Evolutionary conservation across 768 basidiomycete genomes (phyloP).

Genomic region (Termitomyces heimii): DNA sequence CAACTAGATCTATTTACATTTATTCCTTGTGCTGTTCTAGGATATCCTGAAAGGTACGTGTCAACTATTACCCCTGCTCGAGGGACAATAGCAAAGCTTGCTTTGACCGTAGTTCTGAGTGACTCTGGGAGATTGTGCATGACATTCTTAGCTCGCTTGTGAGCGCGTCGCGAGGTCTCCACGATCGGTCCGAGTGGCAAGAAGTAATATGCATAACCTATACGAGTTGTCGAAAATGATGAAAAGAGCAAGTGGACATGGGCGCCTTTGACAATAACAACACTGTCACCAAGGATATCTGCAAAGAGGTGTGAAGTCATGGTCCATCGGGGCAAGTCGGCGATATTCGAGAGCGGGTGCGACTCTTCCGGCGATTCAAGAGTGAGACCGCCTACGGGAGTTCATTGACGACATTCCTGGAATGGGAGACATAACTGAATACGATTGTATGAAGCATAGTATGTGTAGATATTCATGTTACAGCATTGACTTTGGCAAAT

Average conservation of each 20-base stretch:
- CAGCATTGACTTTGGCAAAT: background rate
- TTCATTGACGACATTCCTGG: background rate
- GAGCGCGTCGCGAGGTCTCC: constrained; percentile 24
- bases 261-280: background rate
- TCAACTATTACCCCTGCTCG: constrained; percentile 32
- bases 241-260: background rate
- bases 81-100: constrained; percentile 33
- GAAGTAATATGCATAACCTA: constrained; percentile 35
- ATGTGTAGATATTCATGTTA: background rate
- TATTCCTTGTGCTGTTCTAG: constrained; percentile 33
- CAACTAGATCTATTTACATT: constrained; percentile 33
- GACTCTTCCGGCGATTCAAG: background rate
- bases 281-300: background rate
- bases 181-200: constrained; percentile 32
- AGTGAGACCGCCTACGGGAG: background rate
- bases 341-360: background rate
- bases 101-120: constrained; percentile 34
- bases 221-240: background rate
- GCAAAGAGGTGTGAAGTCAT: constrained; percentile 3
- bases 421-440: background rate
- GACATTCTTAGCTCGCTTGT: constrained; percentile 16
- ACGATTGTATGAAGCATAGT: background rate
- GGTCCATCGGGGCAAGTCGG: background rate
- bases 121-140: constrained; percentile 17
- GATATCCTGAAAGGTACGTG: constrained; percentile 27